These are phyloP conservation scores for Earliella scabrosa DNA, from an alignment of 1,284 basidiomycete species.

Conservation along the genomic window DNA sequence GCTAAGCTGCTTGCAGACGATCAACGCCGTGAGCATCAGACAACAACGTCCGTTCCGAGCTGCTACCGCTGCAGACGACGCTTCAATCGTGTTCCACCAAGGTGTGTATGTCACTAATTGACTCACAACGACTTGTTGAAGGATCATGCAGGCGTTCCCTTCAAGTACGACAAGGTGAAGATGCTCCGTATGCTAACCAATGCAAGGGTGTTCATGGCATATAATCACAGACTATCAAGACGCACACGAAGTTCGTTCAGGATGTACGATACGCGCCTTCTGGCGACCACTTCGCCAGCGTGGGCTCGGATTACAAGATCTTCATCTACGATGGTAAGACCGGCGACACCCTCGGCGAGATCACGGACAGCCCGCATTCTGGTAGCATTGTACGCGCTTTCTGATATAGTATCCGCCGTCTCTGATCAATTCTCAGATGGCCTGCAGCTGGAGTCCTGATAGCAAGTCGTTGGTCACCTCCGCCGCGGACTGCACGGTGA, in stretches of 20 bases:
- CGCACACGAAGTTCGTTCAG: constrained; percentile 94
- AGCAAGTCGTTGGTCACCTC: constrained; percentile 79
- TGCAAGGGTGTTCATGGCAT: background rate
- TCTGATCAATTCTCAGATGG: constrained; percentile 58
- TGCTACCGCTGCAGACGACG: constrained; percentile 87
- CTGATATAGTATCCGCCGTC: background rate
- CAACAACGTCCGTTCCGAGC: constrained; percentile 92
- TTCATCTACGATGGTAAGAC: constrained; percentile 94
- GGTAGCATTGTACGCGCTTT: constrained; percentile 71
- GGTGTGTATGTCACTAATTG: constrained; percentile 43
- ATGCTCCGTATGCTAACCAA: background rate
- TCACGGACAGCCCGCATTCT: constrained; percentile 69
- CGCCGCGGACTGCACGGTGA: constrained; percentile 88
- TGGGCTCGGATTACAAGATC: constrained; percentile 89
- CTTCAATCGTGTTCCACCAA: constrained; percentile 80
- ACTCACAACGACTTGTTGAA: constrained; percentile 19
- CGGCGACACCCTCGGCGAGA: constrained; percentile 78
- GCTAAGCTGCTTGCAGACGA: constrained; percentile 47
- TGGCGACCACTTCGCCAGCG: constrained; percentile 86
- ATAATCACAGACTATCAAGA: constrained; percentile 72
- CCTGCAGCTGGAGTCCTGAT: constrained; percentile 78
- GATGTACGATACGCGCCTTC: constrained; percentile 86
- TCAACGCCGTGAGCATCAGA: constrained; percentile 93
- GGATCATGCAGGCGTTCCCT: constrained; percentile 68
- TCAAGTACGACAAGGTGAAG: constrained; percentile 84